Conservation (phyloP, 2,329 filamentous ascomycete species). For the Cladosporium sp. region DNA sequence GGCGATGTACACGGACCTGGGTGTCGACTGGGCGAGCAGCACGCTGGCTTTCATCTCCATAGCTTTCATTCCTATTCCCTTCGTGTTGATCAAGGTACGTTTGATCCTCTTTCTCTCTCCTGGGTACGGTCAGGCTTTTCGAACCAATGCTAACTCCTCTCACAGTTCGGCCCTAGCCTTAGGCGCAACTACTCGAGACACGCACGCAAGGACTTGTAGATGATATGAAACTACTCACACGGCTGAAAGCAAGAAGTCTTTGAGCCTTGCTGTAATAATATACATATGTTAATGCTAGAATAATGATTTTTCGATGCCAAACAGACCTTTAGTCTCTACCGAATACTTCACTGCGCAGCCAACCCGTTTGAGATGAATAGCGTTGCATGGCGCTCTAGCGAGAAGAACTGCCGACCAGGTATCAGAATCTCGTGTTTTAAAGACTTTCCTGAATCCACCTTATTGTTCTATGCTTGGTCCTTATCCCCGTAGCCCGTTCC, state of each 20-base stretch:
- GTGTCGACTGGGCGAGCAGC: conserved; percentile 45
- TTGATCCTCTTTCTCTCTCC: background rate
- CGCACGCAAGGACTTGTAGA: conserved; percentile 40
- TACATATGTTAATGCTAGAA: background rate
- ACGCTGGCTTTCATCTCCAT: conserved; percentile 44
- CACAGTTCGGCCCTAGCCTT: conserved; percentile 36
- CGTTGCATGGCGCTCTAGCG: too few relatives aligned
- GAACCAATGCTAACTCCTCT: background rate
- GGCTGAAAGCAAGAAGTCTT: background rate
- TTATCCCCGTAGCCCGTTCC: too few relatives aligned
- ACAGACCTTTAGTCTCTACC: background rate
- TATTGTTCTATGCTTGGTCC: too few relatives aligned
- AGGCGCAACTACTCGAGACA: conserved; percentile 38
- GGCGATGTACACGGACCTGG: conserved; percentile 43
- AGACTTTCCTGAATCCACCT: too few relatives aligned
- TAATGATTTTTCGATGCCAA: background rate
- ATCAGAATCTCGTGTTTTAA: too few relatives aligned
- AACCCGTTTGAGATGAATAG: background rate
- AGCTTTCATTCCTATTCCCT: conserved; percentile 50
- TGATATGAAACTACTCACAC: background rate
- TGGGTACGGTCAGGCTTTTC: background rate
- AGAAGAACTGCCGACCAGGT: too few relatives aligned
- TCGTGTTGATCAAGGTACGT: conserved; percentile 42
- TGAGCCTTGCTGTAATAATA: background rate
- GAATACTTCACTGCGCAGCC: background rate